Percentiles rank a stretch among this genome's conserved stretches.
phyloP scores from a whole-genome alignment of 2,329 filamentous ascomycete species.

The Colletotrichum somersetense region DNA sequence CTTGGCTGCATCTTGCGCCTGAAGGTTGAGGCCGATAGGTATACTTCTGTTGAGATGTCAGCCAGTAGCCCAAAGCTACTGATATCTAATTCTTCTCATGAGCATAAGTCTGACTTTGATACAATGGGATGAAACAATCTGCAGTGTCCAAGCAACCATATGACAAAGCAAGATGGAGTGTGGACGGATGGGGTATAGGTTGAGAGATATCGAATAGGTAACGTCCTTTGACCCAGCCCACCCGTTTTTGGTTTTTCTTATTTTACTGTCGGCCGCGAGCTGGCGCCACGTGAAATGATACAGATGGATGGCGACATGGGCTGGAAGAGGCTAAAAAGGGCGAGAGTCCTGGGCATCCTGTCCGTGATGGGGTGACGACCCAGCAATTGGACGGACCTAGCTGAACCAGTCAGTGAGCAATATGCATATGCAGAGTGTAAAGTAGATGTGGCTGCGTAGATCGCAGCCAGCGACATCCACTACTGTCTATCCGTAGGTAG shows the following conservation, averaged over 20 bases:
- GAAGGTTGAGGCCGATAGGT: conserved; percentile 12
- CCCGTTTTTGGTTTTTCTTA: not conserved
- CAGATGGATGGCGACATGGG: conserved; percentile 22
- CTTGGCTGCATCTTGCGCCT: conserved; percentile 37
- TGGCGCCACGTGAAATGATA: conserved; percentile 1
- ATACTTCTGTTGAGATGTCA: conserved; percentile 2
- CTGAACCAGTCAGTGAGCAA: conserved; percentile 2
- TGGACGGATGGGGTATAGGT: not conserved
- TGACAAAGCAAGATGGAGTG: not conserved
- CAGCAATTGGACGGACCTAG: not conserved
- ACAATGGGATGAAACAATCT: not conserved
- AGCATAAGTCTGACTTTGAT: not conserved
- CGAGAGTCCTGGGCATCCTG: not conserved
- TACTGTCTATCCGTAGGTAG: too few relatives aligned
- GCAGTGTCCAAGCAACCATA: not conserved
- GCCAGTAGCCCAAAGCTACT: not conserved
- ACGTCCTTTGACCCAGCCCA: not conserved
- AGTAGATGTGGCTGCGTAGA: conserved; percentile 27
- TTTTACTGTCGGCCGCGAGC: not conserved
- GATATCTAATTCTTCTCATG: not conserved
- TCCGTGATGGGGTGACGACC: not conserved
- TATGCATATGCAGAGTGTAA: not conserved
- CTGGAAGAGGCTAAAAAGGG: conserved; percentile 2
- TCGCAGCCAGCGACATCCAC: conserved; percentile 5
- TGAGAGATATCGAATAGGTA: not conserved